These are phyloP conservation scores for Iris pallida DNA, from an alignment of 116 monocot species.

Conservation along the genomic window DNA sequence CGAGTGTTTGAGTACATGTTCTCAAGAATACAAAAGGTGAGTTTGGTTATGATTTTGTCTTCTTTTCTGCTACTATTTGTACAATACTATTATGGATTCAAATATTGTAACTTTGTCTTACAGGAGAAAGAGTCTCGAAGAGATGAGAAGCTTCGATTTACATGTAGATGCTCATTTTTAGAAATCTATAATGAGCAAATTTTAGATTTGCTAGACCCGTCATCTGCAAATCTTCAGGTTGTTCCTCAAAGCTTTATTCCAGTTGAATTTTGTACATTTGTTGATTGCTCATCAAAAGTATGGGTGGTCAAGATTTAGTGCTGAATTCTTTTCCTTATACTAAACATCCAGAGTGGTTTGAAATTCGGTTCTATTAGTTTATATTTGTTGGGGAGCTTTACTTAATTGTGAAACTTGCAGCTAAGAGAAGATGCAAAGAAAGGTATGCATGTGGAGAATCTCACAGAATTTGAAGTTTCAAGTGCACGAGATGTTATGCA, in stretches of 20 bases:
- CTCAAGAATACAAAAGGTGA: constrained; percentile 87
- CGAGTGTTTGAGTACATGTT: constrained; percentile 94
- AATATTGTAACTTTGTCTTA: not conserved
- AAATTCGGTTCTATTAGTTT: too few relatives aligned
- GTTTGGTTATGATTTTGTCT: not conserved
- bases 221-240: constrained; percentile 86
- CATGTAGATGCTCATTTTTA: constrained; percentile 93
- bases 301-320: too few relatives aligned
- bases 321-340: too few relatives aligned
- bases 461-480: constrained; percentile 81
- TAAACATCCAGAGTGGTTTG: too few relatives aligned
- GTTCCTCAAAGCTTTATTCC: not conserved
- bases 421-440: constrained; percentile 90
- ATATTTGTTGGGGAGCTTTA: too few relatives aligned
- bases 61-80: not conserved
- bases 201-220: constrained; percentile 84
- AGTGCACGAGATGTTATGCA: constrained; percentile 93
- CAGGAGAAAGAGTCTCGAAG: constrained; percentile 80
- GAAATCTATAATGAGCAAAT: constrained; percentile 99
- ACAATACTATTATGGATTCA: too few relatives aligned
- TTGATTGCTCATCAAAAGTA: too few relatives aligned
- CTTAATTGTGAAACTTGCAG: constrained; percentile 23
- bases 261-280: too few relatives aligned
- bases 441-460: constrained; percentile 92
- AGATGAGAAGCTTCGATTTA: constrained; percentile 83